Conservation (phyloP, 805 yeast genomes). For the Ogataea haglerorum region DNA sequence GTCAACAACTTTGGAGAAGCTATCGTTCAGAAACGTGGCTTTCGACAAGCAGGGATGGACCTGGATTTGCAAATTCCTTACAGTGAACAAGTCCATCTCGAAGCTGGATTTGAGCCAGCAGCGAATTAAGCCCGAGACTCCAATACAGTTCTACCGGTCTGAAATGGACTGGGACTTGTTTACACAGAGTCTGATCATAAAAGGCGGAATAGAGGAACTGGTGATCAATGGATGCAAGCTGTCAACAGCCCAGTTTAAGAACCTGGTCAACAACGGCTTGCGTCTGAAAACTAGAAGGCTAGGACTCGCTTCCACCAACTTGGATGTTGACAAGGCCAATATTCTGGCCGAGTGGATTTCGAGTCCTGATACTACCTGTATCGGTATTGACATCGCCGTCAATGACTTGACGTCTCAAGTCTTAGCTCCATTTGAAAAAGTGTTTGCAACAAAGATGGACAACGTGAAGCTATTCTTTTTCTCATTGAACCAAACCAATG, state of each 20-base stretch:
- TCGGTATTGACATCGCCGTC: constrained; percentile 55
- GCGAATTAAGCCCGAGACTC: constrained; percentile 44
- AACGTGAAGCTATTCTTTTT: constrained; percentile 43
- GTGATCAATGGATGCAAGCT: constrained; percentile 57
- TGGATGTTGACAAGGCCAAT: constrained; percentile 40
- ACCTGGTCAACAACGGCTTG: constrained; percentile 41
- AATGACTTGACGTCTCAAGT: constrained; percentile 49
- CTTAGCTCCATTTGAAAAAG: constrained; percentile 43
- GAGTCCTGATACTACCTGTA: constrained; percentile 41
- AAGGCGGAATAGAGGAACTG: constrained; percentile 56
- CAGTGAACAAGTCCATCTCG: constrained; percentile 40
- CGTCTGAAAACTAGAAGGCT: constrained; percentile 43
- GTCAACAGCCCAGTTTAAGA: constrained; percentile 38
- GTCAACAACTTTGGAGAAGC: constrained; percentile 45
- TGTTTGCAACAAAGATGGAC: constrained; percentile 30
- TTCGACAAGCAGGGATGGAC: constrained; percentile 52
- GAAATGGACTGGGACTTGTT: constrained; percentile 54
- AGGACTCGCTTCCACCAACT: constrained; percentile 52
- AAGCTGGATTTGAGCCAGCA: constrained; percentile 59
- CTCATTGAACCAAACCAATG: constrained; percentile 49
- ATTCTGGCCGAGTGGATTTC: constrained; percentile 48
- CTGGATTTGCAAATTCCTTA: constrained; percentile 46
- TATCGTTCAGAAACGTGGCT: constrained; percentile 54
- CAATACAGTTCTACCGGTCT: constrained; percentile 36
- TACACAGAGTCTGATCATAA: constrained; percentile 36